A percentile compares a stretch with the other conserved stretches of the same genome.
phyloP scores from a whole-genome alignment of 1,284 basidiomycete genomes.

The Leccinum angustisporum region DNA sequence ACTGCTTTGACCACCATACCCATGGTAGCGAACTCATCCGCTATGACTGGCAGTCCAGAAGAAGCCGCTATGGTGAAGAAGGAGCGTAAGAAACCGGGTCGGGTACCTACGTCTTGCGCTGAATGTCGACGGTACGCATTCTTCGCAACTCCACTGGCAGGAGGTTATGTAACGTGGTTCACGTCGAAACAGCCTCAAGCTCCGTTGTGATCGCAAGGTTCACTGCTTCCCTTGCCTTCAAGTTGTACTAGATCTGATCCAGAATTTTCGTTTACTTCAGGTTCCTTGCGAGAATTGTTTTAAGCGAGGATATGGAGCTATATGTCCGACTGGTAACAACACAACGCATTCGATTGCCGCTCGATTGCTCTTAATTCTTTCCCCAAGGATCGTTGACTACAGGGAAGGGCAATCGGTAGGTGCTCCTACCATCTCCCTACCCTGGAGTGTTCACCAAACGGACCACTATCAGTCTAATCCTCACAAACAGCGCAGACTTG shows the following conservation, averaged over 20 bases:
- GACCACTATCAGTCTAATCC: slow-evolving; percentile 44
- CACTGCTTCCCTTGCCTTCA: slow-evolving; percentile 2
- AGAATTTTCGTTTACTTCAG: slow-evolving; percentile 32
- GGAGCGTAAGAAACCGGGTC: slow-evolving; percentile 44
- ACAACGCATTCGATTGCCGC: slow-evolving; percentile 10
- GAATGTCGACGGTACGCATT: slow-evolving; percentile 58
- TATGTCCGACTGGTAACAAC: slow-evolving; percentile 64
- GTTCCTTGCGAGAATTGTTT: slow-evolving; percentile 72
- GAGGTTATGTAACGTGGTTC: background rate
- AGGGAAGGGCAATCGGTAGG: slow-evolving; percentile 53
- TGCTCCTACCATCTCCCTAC: background rate
- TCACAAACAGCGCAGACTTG: slow-evolving; percentile 65
- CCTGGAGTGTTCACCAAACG: background rate
- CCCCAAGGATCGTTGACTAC: slow-evolving; percentile 50
- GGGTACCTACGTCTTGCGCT: slow-evolving; percentile 65
- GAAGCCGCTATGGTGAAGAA: slow-evolving; percentile 15
- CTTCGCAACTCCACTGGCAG: background rate
- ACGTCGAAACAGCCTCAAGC: slow-evolving; percentile 51
- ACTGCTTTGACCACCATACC: background rate
- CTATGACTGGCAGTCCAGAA: slow-evolving; percentile 13
- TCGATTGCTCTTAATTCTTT: slow-evolving; percentile 8
- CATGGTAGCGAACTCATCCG: background rate
- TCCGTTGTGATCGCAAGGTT: slow-evolving; percentile 71
- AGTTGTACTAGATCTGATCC: background rate
- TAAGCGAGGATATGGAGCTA: slow-evolving; percentile 64